Evolutionary conservation across 176 grass and related monocot genomes (phyloP).

Genomic region (Tuctoria greenei): DNA sequence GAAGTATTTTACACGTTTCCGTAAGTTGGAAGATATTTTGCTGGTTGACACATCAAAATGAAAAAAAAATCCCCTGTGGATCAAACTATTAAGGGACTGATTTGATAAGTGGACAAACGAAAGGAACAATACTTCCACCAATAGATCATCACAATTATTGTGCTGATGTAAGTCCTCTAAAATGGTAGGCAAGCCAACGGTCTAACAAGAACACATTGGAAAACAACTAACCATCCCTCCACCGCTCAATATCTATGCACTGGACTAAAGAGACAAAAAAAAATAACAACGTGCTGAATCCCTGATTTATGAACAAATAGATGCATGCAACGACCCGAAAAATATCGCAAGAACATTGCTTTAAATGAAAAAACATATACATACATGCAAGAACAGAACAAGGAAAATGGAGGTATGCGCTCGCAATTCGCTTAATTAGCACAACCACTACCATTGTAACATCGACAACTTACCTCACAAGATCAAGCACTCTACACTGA

Average conservation of each 20-base stretch:
- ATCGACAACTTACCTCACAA: slow-evolving; percentile 38
- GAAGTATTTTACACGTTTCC: background rate
- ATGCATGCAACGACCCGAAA: background rate
- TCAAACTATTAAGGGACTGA: slow-evolving; percentile 6
- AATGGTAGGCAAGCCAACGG: background rate
- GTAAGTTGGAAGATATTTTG: background rate
- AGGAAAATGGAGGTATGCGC: background rate
- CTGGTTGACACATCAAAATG: background rate
- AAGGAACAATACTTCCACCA: background rate
- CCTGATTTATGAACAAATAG: background rate
- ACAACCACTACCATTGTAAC: background rate
- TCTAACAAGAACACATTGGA: background rate
- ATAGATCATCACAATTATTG: background rate
- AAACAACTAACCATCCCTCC: background rate
- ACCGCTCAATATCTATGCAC: background rate
- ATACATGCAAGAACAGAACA: background rate
- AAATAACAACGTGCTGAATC: background rate
- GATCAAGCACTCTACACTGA: slow-evolving; percentile 5
- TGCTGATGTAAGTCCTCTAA: background rate
- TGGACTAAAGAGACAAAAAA: background rate
- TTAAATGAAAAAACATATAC: background rate
- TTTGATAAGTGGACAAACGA: background rate
- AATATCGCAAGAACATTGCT: background rate
- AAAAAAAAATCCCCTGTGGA: background rate
- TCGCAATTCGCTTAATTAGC: background rate